Evolutionary conservation across 768 basidiomycete species (phyloP), one percentile per base, ranked within the genome.

Genomic region (Mycena olivaceomarginata): DNA sequence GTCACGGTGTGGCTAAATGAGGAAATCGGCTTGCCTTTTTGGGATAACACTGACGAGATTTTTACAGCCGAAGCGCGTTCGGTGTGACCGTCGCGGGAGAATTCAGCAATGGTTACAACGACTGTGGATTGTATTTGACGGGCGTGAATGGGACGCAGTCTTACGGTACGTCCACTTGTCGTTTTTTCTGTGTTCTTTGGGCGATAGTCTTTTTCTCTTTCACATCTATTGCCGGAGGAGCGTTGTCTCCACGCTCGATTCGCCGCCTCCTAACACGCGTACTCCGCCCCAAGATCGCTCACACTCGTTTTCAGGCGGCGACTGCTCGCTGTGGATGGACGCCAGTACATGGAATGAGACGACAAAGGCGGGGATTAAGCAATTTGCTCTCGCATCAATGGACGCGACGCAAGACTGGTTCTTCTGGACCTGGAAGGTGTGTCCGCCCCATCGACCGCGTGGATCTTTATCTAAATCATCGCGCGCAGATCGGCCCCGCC

Each of bases 351-450:
- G 63, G 43, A 65, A 65, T n/a, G 43, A 22, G 12, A 65, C 43
- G 1, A 8, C 9, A 6, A 65, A 65, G 43, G 63, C 63, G 2
- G 63, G 63, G 12, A 22, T 65, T 4, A 22, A 45, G 43, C 41
- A 43, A 22, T 65, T 65, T 25, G 43, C 63, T 5, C 41, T 65
- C 4, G 63, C 63, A 6, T 65, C 63, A 12, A 65, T 65, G 63
- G 63, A 65, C 13, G 63, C 63, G 22, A 65, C 22, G 63, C 63
- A 65, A 9, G 43, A 65, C 25, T 65, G 63, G 41, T 65, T 43
- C 43, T 65, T 65, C 41, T 65, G 63, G 63, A 65, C 63, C 9
- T 65, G 63, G 63, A 65, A 65, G 63, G 63, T 65, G 13, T n/a
- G 63, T 20, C n/a, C 10, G n/a, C 13, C 4, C 43, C 13, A 6